These are phyloP conservation scores for Monoraphidium neglectum DNA, from an alignment of 139 green algal species.

Conservation along the genomic window DNA sequence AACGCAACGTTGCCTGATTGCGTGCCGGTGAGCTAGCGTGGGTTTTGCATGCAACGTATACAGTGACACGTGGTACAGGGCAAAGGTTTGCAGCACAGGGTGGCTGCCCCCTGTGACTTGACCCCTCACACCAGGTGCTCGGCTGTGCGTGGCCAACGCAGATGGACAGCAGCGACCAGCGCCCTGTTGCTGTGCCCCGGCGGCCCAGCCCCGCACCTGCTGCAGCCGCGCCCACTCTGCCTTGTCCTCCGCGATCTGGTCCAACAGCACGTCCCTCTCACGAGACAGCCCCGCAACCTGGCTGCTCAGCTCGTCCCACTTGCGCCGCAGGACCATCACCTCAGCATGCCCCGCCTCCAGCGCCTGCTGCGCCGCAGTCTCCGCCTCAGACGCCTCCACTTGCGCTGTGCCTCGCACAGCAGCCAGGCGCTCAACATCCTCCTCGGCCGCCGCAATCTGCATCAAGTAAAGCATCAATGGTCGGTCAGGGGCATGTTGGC, in stretches of 20 bases:
- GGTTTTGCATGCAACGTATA: too few relatives aligned
- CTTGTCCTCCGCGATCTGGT: constrained; percentile 20
- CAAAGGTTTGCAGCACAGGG: too few relatives aligned
- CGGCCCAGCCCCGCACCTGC: constrained; percentile 4
- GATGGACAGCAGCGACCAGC: too few relatives aligned
- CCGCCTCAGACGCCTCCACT: constrained; percentile 21
- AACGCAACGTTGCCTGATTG: too few relatives aligned
- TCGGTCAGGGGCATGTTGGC: too few relatives aligned
- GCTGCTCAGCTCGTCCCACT: constrained; percentile 14
- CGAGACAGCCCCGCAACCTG: not conserved
- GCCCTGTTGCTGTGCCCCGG: too few relatives aligned
- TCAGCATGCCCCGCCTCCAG: constrained; percentile 33
- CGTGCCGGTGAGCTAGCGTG: too few relatives aligned
- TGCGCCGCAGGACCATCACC: constrained; percentile 29
- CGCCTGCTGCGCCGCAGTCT: constrained; percentile 26
- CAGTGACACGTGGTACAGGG: too few relatives aligned
- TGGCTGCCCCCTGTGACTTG: too few relatives aligned
- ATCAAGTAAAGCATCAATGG: too few relatives aligned
- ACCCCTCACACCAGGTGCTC: too few relatives aligned
- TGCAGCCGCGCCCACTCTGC: constrained; percentile 26
- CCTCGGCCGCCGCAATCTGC: constrained; percentile 15
- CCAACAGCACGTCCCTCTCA: constrained; percentile 14
- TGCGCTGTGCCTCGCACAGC: not conserved
- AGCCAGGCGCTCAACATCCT: constrained; percentile 17
- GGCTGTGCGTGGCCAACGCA: too few relatives aligned